phyloP scores from a whole-genome alignment of 148 eudicot genomes.

The Dianthus caryophyllus region DNA sequence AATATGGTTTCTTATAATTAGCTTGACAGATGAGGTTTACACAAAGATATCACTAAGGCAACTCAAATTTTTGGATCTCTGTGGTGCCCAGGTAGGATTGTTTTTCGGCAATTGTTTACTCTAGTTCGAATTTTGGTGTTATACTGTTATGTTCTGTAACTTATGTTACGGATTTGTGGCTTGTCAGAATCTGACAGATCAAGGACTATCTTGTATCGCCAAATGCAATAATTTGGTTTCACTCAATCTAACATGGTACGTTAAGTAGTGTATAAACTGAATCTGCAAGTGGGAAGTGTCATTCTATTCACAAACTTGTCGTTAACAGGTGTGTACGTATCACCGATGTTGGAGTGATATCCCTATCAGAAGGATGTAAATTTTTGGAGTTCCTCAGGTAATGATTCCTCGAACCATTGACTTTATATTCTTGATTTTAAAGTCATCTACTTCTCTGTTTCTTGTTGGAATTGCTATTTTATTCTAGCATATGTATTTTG shows the following conservation, averaged over 20 bases:
- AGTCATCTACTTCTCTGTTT: slow-evolving; percentile 19
- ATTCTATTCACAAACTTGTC: slow-evolving; percentile 11
- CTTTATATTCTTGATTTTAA: slow-evolving; percentile 28
- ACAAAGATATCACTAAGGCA: slow-evolving; percentile 46
- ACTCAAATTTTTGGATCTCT: slow-evolving; percentile 81
- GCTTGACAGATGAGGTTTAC: slow-evolving; percentile 78
- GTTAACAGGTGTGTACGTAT: slow-evolving; percentile 68
- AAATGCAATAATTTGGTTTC: slow-evolving; percentile 68
- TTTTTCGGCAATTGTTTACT: slow-evolving; percentile 2
- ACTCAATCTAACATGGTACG: slow-evolving; percentile 81
- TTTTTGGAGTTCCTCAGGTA: slow-evolving; percentile 57
- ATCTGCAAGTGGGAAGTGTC: slow-evolving; percentile 5
- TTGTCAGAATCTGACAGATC: slow-evolving; percentile 71
- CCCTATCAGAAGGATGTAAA: slow-evolving; percentile 73
- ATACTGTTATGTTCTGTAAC: slow-evolving; percentile 11
- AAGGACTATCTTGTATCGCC: slow-evolving; percentile 66
- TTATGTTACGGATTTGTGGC: not conserved
- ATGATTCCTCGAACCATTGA: not conserved
- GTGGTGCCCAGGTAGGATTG: slow-evolving; percentile 89
- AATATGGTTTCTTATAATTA: slow-evolving; percentile 27
- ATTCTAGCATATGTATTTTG: too few relatives aligned
- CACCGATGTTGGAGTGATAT: slow-evolving; percentile 67
- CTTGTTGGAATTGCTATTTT: not conserved
- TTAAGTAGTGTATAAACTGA: not conserved
- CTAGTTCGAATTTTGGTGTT: slow-evolving; percentile 2